Conservation (phyloP, 495 filamentous ascomycete genomes). For the Trypethelium eluteriae region DNA sequence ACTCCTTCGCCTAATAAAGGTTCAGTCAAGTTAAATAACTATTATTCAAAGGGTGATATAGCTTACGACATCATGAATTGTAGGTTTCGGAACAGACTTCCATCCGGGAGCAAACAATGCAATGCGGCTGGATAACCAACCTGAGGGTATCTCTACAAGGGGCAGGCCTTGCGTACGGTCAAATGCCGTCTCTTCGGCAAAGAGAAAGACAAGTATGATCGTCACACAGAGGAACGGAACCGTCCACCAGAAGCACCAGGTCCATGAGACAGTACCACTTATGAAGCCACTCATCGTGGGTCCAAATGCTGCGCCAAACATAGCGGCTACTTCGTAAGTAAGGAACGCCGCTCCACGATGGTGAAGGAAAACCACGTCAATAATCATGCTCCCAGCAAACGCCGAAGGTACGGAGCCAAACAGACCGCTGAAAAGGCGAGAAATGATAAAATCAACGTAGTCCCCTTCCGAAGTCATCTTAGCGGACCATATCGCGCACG, state of each 20-base stretch:
- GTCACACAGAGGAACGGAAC: constrained; percentile 38
- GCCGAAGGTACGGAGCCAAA: constrained; percentile 18
- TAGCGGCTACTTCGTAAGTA: constrained; percentile 12
- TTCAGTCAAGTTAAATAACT: too few relatives aligned
- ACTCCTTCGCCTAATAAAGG: too few relatives aligned
- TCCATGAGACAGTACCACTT: constrained; percentile 9
- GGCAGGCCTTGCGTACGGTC: constrained; percentile 21
- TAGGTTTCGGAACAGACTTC: too few relatives aligned
- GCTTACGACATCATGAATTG: too few relatives aligned
- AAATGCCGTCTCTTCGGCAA: constrained; percentile 43
- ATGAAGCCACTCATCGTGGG: constrained; percentile 18
- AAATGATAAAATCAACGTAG: constrained; percentile 15
- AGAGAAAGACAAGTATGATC: constrained; percentile 39
- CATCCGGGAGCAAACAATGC: constrained; percentile 19
- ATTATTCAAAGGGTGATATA: too few relatives aligned
- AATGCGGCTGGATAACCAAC: constrained; percentile 37
- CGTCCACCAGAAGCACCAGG: constrained; percentile 41
- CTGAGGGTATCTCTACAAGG: constrained; percentile 16
- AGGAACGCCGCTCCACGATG: constrained; percentile 18
- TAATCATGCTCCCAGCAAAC: constrained; percentile 9
- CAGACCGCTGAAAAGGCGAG: constrained; percentile 15
- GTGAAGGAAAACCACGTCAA: constrained; percentile 21
- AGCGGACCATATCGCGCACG: constrained; percentile 14
- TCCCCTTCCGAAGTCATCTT: constrained; percentile 16
- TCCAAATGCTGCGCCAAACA: constrained; percentile 7